These are phyloP conservation scores for Fusarium mexicanum DNA, from an alignment of 2,329 filamentous ascomycete genomes.

Conservation along the genomic window DNA sequence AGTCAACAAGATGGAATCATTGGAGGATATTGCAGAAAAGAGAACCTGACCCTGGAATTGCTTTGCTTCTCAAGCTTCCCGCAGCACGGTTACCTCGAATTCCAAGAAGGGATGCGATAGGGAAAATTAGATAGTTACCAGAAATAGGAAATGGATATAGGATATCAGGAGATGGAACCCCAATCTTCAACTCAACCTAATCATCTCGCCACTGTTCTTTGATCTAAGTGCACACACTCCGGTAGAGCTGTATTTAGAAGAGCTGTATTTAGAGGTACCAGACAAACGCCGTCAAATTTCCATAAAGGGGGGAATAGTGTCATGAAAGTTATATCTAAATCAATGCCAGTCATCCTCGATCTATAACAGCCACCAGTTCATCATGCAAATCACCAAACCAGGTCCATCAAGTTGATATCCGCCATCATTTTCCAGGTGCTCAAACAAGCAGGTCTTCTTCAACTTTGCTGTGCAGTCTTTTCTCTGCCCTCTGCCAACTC, in stretches of 20 bases:
- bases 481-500: not conserved
- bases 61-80: not conserved
- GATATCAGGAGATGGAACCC: constrained; percentile 10
- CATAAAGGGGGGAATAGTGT: constrained; percentile 34
- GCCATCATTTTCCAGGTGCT: constrained; percentile 1
- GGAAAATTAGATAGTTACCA: constrained; percentile 20
- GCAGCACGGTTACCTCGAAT: not conserved
- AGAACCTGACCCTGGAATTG: not conserved
- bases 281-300: constrained; percentile 14
- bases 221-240: not conserved
- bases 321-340: constrained; percentile 44
- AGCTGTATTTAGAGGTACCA: not conserved
- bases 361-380: constrained; percentile 18
- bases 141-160: constrained; percentile 24
- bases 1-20: constrained; percentile 30
- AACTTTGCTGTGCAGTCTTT: not conserved
- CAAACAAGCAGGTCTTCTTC: constrained; percentile 3
- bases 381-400: not conserved
- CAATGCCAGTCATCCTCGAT: constrained; percentile 35
- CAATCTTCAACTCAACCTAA: constrained; percentile 4
- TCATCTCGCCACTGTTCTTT: not conserved
- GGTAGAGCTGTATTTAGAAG: not conserved
- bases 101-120: not conserved
- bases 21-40: constrained; percentile 14
- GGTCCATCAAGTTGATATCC: not conserved